Percentiles rank a stretch among this genome's conserved stretches.
Evolutionary conservation across 106 monocot genomes (phyloP).

Genomic region (Alisma plantagoaquatica): DNA sequence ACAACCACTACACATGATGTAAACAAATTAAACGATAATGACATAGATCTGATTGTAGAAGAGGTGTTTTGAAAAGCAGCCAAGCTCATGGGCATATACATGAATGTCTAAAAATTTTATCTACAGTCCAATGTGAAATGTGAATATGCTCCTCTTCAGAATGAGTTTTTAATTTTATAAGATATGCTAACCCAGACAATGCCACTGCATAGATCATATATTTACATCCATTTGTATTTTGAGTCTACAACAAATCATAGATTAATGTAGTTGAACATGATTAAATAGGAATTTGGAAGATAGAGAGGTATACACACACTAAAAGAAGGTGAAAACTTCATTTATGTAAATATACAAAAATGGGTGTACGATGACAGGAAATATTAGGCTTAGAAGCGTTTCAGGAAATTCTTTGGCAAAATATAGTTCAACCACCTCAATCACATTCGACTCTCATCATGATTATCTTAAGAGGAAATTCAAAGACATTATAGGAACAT

Average conservation of each 20-base stretch:
- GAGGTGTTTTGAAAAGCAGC: no score
- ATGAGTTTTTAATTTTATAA: constrained; percentile 44
- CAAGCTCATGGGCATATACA: no score
- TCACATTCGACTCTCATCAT: constrained; percentile 41
- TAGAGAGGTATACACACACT: not conserved
- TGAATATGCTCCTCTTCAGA: no score
- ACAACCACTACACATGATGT: no score
- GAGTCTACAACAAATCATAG: constrained; percentile 14
- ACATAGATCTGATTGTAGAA: no score
- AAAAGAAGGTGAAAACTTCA: constrained; percentile 32
- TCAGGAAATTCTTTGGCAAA: constrained; percentile 46
- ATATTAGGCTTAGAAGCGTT: constrained; percentile 55
- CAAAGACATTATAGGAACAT: not conserved
- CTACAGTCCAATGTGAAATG: no score
- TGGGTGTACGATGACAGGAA: constrained; percentile 50
- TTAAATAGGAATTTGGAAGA: no score
- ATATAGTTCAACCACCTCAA: constrained; percentile 62
- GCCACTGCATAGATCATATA: constrained; percentile 66
- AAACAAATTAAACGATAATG: no score
- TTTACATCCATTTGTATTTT: constrained; percentile 11
- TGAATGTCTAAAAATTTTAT: no score
- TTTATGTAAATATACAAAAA: constrained; percentile 68
- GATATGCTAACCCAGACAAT: constrained; percentile 63
- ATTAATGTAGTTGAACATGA: no score
- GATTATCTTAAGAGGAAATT: constrained; percentile 58